Percentiles rank a stretch among this genome's conserved stretches.
phyloP scores from a whole-genome alignment of 177 flowering plant species.

The Telopea speciosissima region DNA sequence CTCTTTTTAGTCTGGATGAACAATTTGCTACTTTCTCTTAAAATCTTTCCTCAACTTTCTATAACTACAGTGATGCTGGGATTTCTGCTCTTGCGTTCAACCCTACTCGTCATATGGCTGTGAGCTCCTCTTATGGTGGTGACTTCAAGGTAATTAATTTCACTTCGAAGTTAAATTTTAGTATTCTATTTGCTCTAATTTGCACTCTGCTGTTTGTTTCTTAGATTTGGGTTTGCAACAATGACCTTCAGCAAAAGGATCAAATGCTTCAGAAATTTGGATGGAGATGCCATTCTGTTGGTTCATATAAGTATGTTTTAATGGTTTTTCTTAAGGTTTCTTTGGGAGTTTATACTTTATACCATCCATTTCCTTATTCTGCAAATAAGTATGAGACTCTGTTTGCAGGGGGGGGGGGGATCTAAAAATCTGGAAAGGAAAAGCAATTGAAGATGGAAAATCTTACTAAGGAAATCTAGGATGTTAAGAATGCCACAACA shows the following conservation, averaged over 20 bases:
- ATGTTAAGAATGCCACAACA: too few species aligned
- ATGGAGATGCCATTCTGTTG: slow-evolving; percentile 95
- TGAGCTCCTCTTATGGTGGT: slow-evolving; percentile 79
- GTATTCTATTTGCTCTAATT: neutral
- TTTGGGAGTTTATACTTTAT: neutral
- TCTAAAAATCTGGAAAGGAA: too few species aligned
- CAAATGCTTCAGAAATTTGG: slow-evolving; percentile 36
- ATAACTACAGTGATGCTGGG: slow-evolving; percentile 54
- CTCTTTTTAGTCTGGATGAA: neutral
- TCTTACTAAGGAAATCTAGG: too few species aligned
- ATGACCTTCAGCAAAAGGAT: slow-evolving; percentile 29
- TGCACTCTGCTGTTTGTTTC: slow-evolving; percentile 6
- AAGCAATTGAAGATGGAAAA: too few species aligned
- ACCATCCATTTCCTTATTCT: neutral
- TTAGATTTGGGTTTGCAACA: slow-evolving; percentile 65
- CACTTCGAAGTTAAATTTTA: neutral
- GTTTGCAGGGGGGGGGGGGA: too few species aligned
- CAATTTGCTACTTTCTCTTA: neutral
- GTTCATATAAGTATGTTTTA: slow-evolving; percentile 77
- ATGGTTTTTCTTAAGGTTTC: neutral
- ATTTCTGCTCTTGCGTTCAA: slow-evolving; percentile 81
- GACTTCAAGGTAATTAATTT: slow-evolving; percentile 76
- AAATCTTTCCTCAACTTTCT: slow-evolving; percentile 1
- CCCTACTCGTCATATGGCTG: slow-evolving; percentile 69
- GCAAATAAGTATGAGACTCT: neutral